A percentile compares a stretch with the other conserved stretches of the same genome.
Evolutionary conservation across 768 basidiomycete genomes (phyloP).

Genomic region (Suillus subaureus): DNA sequence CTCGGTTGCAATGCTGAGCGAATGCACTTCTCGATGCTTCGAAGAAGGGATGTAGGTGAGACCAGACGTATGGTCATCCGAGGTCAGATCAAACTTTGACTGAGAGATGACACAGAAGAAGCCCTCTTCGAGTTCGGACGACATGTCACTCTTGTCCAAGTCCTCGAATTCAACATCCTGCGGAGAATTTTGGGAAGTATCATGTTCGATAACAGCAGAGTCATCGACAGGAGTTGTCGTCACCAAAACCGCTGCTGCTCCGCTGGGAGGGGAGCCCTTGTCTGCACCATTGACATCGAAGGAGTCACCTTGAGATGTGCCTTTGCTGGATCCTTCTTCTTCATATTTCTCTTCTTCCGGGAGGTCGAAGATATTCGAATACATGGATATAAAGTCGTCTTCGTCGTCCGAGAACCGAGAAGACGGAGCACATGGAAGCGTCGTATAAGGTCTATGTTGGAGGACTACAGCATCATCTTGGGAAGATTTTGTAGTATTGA

Average conservation of each 20-base stretch:
- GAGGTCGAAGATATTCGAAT: slow-evolving; percentile 7
- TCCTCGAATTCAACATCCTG: not conserved
- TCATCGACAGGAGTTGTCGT: not conserved
- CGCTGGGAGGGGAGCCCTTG: not conserved
- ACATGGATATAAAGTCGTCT: not conserved
- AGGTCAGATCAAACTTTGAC: not conserved
- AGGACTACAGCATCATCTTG: not conserved
- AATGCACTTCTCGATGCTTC: not conserved
- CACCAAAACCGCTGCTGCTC: not conserved
- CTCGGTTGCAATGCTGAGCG: not conserved
- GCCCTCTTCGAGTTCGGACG: not conserved
- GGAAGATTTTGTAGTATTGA: not conserved
- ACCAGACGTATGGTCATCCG: not conserved
- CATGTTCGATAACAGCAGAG: not conserved
- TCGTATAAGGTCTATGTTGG: not conserved
- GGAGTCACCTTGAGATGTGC: not conserved
- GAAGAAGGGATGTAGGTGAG: slow-evolving; percentile 2
- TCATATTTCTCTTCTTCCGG: not conserved
- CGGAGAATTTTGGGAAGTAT: not conserved
- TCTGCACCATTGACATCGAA: not conserved
- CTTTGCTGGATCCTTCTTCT: not conserved
- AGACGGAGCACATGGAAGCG: not conserved
- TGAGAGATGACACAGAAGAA: not conserved
- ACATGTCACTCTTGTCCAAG: not conserved
- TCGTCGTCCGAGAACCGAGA: slow-evolving; percentile 3